Conservation (phyloP, 139 green algal genomes). For the Nannochloris sp. region DNA sequence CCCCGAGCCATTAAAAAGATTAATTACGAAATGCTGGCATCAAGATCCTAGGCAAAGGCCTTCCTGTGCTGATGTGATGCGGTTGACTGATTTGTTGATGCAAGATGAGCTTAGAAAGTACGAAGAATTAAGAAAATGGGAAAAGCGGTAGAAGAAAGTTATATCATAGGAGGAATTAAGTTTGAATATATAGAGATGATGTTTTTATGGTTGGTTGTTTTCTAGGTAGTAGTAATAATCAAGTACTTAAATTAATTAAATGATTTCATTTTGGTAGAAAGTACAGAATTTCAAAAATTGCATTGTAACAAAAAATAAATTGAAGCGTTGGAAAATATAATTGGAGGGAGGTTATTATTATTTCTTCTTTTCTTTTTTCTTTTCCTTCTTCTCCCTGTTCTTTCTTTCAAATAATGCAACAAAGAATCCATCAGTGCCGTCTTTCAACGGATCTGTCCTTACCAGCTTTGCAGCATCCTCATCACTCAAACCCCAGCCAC, state of each 20-base stretch:
- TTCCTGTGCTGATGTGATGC: slow-evolving; percentile 44
- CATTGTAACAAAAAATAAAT: no score
- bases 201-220: neutral
- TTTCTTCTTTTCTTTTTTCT: no score
- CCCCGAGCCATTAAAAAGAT: slow-evolving; percentile 34
- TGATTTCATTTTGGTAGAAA: no score
- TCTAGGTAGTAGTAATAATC: no score
- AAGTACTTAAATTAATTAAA: no score
- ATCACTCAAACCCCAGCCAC: slow-evolving; percentile 18
- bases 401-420: slow-evolving; percentile 70
- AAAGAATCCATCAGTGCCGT: slow-evolving; percentile 89
- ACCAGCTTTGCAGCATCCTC: slow-evolving; percentile 45
- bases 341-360: no score
- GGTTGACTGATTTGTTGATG: slow-evolving; percentile 32
- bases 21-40: slow-evolving; percentile 51
- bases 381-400: no score
- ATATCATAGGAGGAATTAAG: neutral
- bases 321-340: no score
- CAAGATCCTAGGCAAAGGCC: slow-evolving; percentile 55
- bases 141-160: neutral
- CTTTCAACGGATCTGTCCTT: slow-evolving; percentile 53
- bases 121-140: slow-evolving; percentile 4
- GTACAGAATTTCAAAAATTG: no score
- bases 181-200: neutral
- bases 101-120: slow-evolving; percentile 29